These are phyloP conservation scores for Talaromyces sp. DNA, from an alignment of 2,329 filamentous ascomycete genomes.

Conservation along the genomic window DNA sequence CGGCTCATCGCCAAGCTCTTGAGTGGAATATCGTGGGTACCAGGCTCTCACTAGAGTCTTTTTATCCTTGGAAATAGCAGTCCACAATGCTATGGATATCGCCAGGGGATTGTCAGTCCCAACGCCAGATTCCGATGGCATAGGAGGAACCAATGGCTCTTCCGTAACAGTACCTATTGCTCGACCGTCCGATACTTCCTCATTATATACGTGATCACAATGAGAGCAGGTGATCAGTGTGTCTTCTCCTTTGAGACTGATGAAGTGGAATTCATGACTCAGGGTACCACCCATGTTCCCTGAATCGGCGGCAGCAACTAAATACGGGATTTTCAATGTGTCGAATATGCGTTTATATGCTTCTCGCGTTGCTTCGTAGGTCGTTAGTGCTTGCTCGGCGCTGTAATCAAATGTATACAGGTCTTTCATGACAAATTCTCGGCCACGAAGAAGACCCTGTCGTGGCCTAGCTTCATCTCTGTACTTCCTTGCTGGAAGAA, in stretches of 20 bases:
- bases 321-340: conserved; percentile 74
- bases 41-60: conserved; percentile 65
- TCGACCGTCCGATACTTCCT: conserved; percentile 65
- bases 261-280: conserved; percentile 92
- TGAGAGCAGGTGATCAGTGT: conserved; percentile 67
- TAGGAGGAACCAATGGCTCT: conserved; percentile 3
- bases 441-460: conserved; percentile 77
- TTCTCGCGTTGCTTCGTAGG: conserved; percentile 67
- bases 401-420: conserved; percentile 88
- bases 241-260: conserved; percentile 76
- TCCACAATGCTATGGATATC: conserved; percentile 37
- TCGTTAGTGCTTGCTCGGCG: conserved; percentile 63
- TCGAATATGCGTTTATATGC: conserved; percentile 75
- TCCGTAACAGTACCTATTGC: conserved; percentile 17
- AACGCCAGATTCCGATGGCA: conserved; percentile 24
- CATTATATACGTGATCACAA: conserved; percentile 77
- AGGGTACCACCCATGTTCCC: conserved; percentile 92
- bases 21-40: conserved; percentile 50
- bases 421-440: conserved; percentile 98
- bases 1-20: conserved; percentile 26
- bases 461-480: conserved; percentile 85
- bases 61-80: conserved; percentile 50
- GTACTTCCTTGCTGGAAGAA: conserved; percentile 72
- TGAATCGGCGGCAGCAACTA: conserved; percentile 84
- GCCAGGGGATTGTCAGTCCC: conserved; percentile 22